Conservation (phyloP, 2,329 filamentous ascomycete species). For the Fusarium tupiense region DNA sequence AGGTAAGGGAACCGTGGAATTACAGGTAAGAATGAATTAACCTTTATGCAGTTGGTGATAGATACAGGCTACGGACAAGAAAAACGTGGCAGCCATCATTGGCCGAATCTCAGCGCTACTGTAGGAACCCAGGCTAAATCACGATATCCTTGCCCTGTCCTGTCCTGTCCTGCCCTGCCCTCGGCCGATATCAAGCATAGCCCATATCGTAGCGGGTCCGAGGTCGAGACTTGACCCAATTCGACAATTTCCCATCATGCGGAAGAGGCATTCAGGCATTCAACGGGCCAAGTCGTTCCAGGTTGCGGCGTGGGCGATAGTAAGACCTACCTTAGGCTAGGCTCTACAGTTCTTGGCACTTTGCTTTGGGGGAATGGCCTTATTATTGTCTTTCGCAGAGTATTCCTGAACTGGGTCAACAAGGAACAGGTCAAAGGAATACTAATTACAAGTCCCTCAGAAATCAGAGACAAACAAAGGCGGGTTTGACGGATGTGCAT, state of each 20-base stretch:
- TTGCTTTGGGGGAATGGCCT: neutral
- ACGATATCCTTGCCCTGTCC: neutral
- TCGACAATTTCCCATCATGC: slow-evolving; percentile 52
- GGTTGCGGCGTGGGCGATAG: slow-evolving; percentile 49
- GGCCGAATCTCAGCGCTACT: slow-evolving; percentile 8
- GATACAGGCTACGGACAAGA: neutral
- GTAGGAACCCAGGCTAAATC: slow-evolving; percentile 21
- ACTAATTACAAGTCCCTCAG: neutral
- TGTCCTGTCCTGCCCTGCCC: neutral
- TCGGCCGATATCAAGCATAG: slow-evolving; percentile 10
- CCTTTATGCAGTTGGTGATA: neutral
- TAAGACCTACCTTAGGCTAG: neutral
- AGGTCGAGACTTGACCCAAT: slow-evolving; percentile 3
- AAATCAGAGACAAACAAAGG: neutral
- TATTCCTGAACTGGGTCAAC: neutral
- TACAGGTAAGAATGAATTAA: neutral
- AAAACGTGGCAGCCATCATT: slow-evolving; percentile 3
- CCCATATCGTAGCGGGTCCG: slow-evolving; percentile 5
- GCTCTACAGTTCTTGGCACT: slow-evolving; percentile 4
- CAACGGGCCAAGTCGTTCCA: slow-evolving; percentile 63
- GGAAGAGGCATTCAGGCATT: slow-evolving; percentile 49
- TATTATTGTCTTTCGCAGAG: neutral
- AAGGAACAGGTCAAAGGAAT: neutral
- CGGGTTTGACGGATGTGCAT: neutral
- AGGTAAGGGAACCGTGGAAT: neutral